Percentiles rank a stretch among this genome's conserved stretches.
Conservation (phyloP, 768 basidiomycete species). For the Postia placenta region DNA sequence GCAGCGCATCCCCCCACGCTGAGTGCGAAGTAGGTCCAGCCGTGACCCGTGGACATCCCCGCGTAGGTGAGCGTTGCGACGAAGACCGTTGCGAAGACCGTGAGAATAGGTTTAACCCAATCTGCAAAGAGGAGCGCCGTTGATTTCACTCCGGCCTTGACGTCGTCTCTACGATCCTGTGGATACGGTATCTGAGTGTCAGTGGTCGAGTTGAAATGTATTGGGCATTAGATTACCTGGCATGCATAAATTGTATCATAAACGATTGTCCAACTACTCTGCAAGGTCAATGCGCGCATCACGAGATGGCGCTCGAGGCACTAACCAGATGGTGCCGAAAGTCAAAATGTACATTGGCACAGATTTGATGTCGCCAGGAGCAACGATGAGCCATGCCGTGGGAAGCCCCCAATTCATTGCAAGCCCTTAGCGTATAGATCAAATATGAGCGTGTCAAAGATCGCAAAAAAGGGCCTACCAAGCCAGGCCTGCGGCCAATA, state of each 20-base stretch:
- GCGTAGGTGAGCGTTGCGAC: constrained; percentile 43
- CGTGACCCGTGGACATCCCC: constrained; percentile 37
- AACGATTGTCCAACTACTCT: constrained; percentile 37
- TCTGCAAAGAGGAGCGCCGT: constrained; percentile 71
- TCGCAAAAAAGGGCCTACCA: constrained; percentile 28
- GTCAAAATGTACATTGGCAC: too few relatives aligned
- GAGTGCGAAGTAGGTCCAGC: constrained; percentile 6
- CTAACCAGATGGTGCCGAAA: too few relatives aligned
- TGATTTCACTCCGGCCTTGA: constrained; percentile 64
- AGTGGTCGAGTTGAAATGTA: too few relatives aligned
- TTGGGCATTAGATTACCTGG: too few relatives aligned
- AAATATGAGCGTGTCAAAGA: constrained; percentile 20
- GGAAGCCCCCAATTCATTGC: too few relatives aligned
- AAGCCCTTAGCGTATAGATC: too few relatives aligned
- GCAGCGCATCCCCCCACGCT: constrained; percentile 15
- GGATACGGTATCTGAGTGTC: too few relatives aligned
- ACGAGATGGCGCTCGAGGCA: too few relatives aligned
- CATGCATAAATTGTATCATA: constrained; percentile 73
- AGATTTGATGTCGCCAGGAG: too few relatives aligned
- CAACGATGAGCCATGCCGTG: too few relatives aligned
- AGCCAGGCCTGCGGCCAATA: constrained; percentile 63
- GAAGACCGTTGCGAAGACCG: constrained; percentile 47
- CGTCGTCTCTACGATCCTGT: constrained; percentile 70
- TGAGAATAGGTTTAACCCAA: constrained; percentile 51
- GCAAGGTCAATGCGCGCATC: constrained; percentile 3